phyloP scores from a whole-genome alignment of 1,139 yeast species.

The Kodamaea alishanica region DNA sequence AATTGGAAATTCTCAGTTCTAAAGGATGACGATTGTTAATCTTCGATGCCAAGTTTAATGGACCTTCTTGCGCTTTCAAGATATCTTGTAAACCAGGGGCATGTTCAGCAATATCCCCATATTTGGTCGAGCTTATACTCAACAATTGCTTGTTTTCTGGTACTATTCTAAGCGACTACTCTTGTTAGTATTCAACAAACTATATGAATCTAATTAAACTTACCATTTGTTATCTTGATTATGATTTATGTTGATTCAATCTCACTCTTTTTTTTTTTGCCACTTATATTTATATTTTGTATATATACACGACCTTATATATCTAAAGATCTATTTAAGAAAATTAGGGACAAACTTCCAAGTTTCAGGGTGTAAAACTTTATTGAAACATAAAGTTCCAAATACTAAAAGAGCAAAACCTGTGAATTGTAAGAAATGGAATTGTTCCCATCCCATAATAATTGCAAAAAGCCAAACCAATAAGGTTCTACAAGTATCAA shows the following conservation, averaged over 20 bases:
- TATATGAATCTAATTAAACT: background rate
- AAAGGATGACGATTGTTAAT: constrained; percentile 86
- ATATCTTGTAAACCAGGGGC: constrained; percentile 63
- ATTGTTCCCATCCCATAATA: constrained; percentile 73
- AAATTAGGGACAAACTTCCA: constrained; percentile 45
- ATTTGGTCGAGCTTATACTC: constrained; percentile 44
- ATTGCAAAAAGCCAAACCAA: constrained; percentile 77
- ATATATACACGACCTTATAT: background rate
- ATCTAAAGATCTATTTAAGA: constrained; percentile 4
- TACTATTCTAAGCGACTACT: constrained; percentile 46
- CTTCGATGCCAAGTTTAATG: constrained; percentile 59
- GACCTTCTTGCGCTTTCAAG: constrained; percentile 56
- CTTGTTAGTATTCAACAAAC: constrained; percentile 1
- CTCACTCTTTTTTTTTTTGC: background rate
- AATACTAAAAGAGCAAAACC: constrained; percentile 66
- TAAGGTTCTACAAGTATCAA: constrained; percentile 74
- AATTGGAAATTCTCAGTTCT: constrained; percentile 65
- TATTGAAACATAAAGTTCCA: constrained; percentile 75
- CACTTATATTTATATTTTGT: background rate
- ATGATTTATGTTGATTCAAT: background rate
- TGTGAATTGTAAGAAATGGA: constrained; percentile 54
- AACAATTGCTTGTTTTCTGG: constrained; percentile 44
- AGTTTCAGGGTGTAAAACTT: constrained; percentile 51
- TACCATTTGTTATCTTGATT: background rate
- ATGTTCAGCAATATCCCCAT: constrained; percentile 53